Base-by-base conservation (phyloP, 2,329 filamentous ascomycete species). In the Neonectria sp. region DNA sequence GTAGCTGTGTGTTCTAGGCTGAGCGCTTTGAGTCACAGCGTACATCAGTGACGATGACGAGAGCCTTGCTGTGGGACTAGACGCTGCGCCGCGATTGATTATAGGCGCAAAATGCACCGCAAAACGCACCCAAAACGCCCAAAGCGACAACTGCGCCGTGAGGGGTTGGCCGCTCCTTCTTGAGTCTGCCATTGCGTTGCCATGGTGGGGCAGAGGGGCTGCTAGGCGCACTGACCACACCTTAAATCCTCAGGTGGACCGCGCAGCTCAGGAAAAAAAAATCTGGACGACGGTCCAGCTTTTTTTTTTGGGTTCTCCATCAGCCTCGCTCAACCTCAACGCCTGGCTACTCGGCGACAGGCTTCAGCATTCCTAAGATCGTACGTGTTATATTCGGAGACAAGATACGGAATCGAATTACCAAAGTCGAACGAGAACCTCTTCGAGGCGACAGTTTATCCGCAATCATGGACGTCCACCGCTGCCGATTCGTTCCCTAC, bases 401-500 rank as follows among this genome's bases (percentile, higher is more conserved):
- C 59, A 35, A 63, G 46, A 35, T 29, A 43, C n/a, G 25, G 60
- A 12, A 29, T 55, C 48, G 13, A 12, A 40, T 49, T 46, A 62
- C 29, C 59, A 35, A 52, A 48, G 48, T 43, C 68, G 35, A 73
- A 40, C 57, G 15, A 53, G 52, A 61, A 61, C 51, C 59, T 33
- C 56, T 52, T 56, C 51, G 45, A 66, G 35, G 58, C 48, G 59
- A 65, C 48, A 40, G 25, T 35, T 24, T 59, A 29, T 43, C 64
- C 58, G 48, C 61, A 69, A 70, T 65, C 65, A 98, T 98, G 95
- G 95, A 98, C 83, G 92, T 99, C 79, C 96, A 99, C 85, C 94
- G 96, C 77, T 97, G 95, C 79, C 94, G 96, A 79, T 99, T 99
- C 83, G 93, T 99, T 74, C 93, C 93, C 46, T 98, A 93, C 82